phyloP scores from a whole-genome alignment of 805 yeast species.

The Starmerella stigmatis region DNA sequence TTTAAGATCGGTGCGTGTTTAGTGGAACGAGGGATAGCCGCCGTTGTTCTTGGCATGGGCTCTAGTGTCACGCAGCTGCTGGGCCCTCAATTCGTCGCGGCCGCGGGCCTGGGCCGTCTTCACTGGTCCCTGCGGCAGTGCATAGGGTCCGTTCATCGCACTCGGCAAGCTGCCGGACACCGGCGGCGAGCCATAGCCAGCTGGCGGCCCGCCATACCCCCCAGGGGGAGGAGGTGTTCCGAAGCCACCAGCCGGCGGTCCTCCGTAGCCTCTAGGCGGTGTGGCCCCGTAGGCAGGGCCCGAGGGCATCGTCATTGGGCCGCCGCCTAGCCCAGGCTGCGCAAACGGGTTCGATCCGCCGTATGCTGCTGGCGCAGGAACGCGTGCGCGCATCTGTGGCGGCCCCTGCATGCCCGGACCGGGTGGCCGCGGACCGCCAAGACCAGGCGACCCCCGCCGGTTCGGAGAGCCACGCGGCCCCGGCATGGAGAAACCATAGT shows the following conservation, averaged over 20 bases:
- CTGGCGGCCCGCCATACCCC: neutral
- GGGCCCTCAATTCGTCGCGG: conserved; percentile 15
- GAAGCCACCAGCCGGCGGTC: neutral
- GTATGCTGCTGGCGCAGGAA: neutral
- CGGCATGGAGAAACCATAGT: neutral
- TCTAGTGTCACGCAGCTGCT: conserved; percentile 14
- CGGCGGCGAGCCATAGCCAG: conserved; percentile 1
- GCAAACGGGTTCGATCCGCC: neutral
- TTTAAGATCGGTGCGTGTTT: too few species aligned
- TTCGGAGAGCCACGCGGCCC: neutral
- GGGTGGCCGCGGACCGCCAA: too few species aligned
- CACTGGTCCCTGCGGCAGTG: neutral
- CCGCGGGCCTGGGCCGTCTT: conserved; percentile 13
- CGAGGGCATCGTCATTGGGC: too few species aligned
- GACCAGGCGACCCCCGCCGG: neutral
- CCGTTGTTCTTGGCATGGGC: conserved; percentile 16
- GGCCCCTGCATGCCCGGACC: too few species aligned
- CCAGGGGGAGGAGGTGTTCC: conserved; percentile 1
- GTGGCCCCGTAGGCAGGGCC: too few species aligned
- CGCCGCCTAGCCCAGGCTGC: neutral
- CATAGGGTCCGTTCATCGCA: neutral
- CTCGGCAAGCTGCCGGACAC: neutral
- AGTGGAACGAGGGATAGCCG: conserved; percentile 7
- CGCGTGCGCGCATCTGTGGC: neutral
- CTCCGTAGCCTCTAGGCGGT: neutral